Evolutionary conservation across 2,329 filamentous ascomycete genomes (phyloP).

Genomic region (Colletotrichum spaethianum): DNA sequence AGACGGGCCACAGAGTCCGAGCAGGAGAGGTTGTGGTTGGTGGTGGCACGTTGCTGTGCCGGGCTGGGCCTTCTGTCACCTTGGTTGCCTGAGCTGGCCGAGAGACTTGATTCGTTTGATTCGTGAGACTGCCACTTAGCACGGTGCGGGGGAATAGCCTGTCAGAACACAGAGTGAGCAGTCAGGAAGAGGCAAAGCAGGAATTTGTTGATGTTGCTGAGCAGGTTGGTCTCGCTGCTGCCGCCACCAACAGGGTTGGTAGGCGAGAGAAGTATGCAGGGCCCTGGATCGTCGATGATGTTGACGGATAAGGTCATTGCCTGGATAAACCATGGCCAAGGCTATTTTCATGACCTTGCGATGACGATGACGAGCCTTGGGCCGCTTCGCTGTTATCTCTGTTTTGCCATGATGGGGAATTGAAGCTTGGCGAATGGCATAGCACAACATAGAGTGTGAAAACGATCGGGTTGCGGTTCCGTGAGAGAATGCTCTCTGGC

Average conservation of each 20-base stretch:
- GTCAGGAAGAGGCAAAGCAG: constrained; percentile 19
- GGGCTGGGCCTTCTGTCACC: constrained; percentile 27
- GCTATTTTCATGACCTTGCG: not conserved
- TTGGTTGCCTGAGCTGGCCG: constrained; percentile 2
- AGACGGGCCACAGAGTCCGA: constrained; percentile 23
- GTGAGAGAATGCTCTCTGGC: not conserved
- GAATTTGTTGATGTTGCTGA: constrained; percentile 15
- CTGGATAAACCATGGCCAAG: constrained; percentile 5
- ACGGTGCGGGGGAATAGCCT: constrained; percentile 37
- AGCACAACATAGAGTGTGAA: too few relatives aligned
- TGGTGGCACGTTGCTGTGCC: constrained; percentile 28
- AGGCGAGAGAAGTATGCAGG: constrained; percentile 1
- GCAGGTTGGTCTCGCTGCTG: not conserved
- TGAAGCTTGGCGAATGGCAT: constrained; percentile 16
- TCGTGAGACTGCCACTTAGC: constrained; percentile 24
- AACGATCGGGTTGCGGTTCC: not conserved
- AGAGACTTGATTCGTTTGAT: constrained; percentile 36
- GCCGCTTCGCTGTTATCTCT: constrained; percentile 24
- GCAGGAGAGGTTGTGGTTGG: constrained; percentile 24
- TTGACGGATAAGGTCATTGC: constrained; percentile 1
- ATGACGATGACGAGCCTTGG: constrained; percentile 30
- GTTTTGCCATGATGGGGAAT: not conserved
- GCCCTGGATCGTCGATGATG: constrained; percentile 26
- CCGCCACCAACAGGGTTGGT: not conserved
- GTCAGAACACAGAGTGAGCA: constrained; percentile 11